A percentile compares a stretch with the other conserved stretches of the same genome.
Conservation (phyloP, 2,329 filamentous ascomycete species). For the Spiromastix sp. region DNA sequence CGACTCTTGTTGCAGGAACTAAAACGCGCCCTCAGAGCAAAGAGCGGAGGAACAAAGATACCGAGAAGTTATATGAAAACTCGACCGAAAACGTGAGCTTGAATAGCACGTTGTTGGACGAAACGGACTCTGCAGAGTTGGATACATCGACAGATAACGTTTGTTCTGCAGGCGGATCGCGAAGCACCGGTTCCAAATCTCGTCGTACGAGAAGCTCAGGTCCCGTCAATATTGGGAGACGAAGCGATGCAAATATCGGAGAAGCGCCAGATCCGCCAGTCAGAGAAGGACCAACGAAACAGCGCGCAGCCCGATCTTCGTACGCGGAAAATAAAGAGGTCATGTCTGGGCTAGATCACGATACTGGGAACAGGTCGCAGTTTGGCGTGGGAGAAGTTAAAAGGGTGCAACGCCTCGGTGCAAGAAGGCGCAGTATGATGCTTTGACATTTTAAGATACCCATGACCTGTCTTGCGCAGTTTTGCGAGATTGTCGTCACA, state of each 20-base stretch:
- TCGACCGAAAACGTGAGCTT: no score
- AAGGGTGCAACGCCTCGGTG: slow-evolving; percentile 17
- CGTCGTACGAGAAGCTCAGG: slow-evolving; percentile 2
- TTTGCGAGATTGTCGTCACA: no score
- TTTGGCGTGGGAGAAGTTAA: not conserved
- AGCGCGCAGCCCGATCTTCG: not conserved
- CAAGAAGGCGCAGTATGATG: slow-evolving; percentile 32
- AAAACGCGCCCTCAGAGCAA: slow-evolving; percentile 13
- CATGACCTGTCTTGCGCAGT: no score
- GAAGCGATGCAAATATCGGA: not conserved
- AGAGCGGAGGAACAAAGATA: not conserved
- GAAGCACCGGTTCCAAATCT: slow-evolving; percentile 1
- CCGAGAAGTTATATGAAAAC: no score
- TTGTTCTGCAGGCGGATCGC: no score
- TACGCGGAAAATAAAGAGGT: not conserved
- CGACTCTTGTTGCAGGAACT: slow-evolving; percentile 11
- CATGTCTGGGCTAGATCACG: slow-evolving; percentile 1
- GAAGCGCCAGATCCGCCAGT: not conserved
- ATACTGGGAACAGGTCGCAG: not conserved
- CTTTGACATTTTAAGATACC: not conserved
- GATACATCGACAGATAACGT: no score
- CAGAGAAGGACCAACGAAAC: not conserved
- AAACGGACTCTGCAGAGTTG: no score
- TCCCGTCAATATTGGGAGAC: not conserved
- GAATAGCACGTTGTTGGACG: no score